Base-by-base conservation (phyloP, 2,329 filamentous ascomycete genomes). In the Nemania sp. region DNA sequence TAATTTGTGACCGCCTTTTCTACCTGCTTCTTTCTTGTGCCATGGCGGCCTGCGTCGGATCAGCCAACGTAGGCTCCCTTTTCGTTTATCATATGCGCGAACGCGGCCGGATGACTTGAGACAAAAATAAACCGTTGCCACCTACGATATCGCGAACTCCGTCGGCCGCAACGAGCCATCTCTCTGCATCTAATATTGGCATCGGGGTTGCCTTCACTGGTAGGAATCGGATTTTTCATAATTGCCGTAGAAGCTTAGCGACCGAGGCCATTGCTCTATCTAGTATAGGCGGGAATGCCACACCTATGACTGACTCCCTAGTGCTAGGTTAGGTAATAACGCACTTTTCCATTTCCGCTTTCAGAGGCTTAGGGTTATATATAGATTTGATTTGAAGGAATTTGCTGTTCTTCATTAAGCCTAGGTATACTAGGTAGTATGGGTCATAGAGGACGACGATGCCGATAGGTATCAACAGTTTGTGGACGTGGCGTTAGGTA, bases 361-460 rank as follows among this genome's bases (percentile, higher is more conserved):
- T 11, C 32, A 54, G 20, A 48, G 11, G 18, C 18, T 18, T 15
- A 11, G 18, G 50, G 40, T 51, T 62, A 62, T 62, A 59, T 59
- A 54, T 62, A 62, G 59, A 62, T 55, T 51, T 62, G 46, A 55
- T 62, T 58, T 55, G 59, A 62, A 62, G 51, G 59, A 62, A 52
- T 59, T 18, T 35, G 34, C 34, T 43, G 49, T 32, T 57, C 43
- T 13, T 20, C 29, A 20, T 43, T 49, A 56, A 48, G 37, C 46
- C 42, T 47, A 40, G n/a, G n/a, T n/a, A 29, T 29, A 29, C 25
- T 29, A 29, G 25, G 25, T 29, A 4, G 25, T 3, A 29, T 29
- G 25, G 25, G 25, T 29, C 25, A 29, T 29, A 29, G 25, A 61
- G 40, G 52, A 60, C 53, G 53, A 57, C 35, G 20, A 53, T 54